Evolutionary conservation across 176 grass and related monocot species (phyloP), one percentile per base, ranked within the genome.

Genomic region (Stipa capillata): DNA sequence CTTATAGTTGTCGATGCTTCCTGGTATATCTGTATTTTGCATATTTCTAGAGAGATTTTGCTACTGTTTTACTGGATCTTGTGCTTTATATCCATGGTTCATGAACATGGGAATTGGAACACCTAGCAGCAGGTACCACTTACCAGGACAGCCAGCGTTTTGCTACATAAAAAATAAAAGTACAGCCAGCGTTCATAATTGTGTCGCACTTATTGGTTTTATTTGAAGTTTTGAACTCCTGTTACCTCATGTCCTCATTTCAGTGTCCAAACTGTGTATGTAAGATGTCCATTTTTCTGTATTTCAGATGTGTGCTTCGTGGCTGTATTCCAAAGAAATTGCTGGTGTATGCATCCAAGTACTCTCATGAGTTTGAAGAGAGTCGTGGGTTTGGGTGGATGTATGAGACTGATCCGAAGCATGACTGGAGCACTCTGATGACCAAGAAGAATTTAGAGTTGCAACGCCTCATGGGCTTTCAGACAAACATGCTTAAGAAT

Each of bases 401-500:
- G 54, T 90, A 92, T 52, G 93, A 84, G 66, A 83, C 56, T 21
- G 87, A 92, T 60, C 93, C 89, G 44, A 88, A 88, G 77, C 89
- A 96, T 63, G 81, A 90, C 43, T 96, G 89, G 89, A 89, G 51
- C 65, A 96, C 87, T 72, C 87, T 96, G 27, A 92, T 92, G 36
- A 70, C 93, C 57, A 96, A 96, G 63, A 97, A 96, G 73, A 96
- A 96, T 81, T 83, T 80, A 32, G 93, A 96, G 35, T 71, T 92
- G 83, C 82, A 88, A 82, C 84, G 93, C n/a, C 82, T 96, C 3
- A 71, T 90, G 17, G 85, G 85, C 6, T 85, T 96, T 70, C 87
- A 96, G 42, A 96, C 87, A 81, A 92, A 90, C 20, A 78, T 79
- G 69, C 57, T 96, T 63, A 89, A 88, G 49, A 92, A 96, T 74